phyloP scores from a whole-genome alignment of 176 grass and related monocot species.

The Carex pumila region DNA sequence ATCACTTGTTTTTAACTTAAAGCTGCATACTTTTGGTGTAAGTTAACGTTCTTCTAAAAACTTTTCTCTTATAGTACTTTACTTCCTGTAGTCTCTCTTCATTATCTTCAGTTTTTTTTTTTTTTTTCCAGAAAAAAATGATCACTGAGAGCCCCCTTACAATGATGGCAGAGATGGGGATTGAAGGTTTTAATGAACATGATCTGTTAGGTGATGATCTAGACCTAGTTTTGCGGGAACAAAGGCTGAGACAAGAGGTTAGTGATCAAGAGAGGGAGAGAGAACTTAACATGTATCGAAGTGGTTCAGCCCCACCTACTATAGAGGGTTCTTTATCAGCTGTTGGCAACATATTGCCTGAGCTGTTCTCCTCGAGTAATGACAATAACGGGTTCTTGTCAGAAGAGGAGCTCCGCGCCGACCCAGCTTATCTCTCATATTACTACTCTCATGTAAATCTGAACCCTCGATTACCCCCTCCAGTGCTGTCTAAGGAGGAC shows the following conservation, averaged over 20 bases:
- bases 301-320: slow-evolving; percentile 88
- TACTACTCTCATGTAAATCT: slow-evolving; percentile 93
- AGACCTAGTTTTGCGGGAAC: slow-evolving; percentile 37
- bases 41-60: slow-evolving; percentile 8
- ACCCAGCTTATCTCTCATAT: slow-evolving; percentile 76
- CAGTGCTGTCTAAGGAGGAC: slow-evolving; percentile 83
- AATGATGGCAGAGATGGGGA: slow-evolving; percentile 43
- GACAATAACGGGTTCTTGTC: slow-evolving; percentile 35
- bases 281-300: slow-evolving; percentile 69
- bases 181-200: slow-evolving; percentile 20
- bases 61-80: slow-evolving; percentile 21
- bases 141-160: slow-evolving; percentile 40
- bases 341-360: slow-evolving; percentile 43
- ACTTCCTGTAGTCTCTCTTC: slow-evolving; percentile 6
- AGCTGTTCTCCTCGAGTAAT: slow-evolving; percentile 30
- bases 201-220: slow-evolving; percentile 65
- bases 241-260: slow-evolving; percentile 37
- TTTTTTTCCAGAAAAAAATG: slow-evolving; percentile 27
- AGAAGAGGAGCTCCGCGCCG: slow-evolving; percentile 62
- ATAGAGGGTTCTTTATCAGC: slow-evolving; percentile 78
- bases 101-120: background rate
- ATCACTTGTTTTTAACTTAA: slow-evolving; percentile 24
- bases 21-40: slow-evolving; percentile 17
- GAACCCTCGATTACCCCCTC: slow-evolving; percentile 79
- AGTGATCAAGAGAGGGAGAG: slow-evolving; percentile 49